Evolutionary conservation across 2,329 filamentous ascomycete genomes (phyloP), one percentile per base, ranked within the genome.

Genomic region (Dothiorella sarmentorum): DNA sequence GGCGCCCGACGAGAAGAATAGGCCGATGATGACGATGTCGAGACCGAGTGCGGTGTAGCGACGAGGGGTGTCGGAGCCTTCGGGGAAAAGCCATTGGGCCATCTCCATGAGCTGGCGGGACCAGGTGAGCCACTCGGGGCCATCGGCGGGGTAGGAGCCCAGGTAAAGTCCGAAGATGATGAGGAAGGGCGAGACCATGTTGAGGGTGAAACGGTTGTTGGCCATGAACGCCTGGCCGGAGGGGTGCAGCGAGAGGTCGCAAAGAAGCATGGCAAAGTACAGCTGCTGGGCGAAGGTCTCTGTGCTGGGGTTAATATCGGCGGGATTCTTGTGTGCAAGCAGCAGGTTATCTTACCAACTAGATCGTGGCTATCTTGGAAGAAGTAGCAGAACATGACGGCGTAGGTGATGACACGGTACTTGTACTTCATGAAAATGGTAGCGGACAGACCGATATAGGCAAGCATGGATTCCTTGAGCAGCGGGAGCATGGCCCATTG

Each of bases 271-370:
- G 33, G 80, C 80, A 58, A 77, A 81, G 17, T 80, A 71, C 40
- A 80, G 77, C 65, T 81, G 79, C 59, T 77, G 75, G 60, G 80
- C 78, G 62, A 82, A 82, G 0, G 80, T 82, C 74, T 82, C 80
- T 81, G 56, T 4, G 33, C 9, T 27, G n/a, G 10, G 31, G 18
- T 56, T 52, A 51, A 7, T 20, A 35, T 42, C 20, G 7, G 6
- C 20, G 18, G 2, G 13, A 18, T 15, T 11, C 26, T 15, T 4
- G 4, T 26, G 9, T 3, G 27, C 9, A 3, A 13, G n/a, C 3
- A 7, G 27, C 5, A 15, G 15, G 17, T 7, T 20, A 18, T 29
- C 74, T 60, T 69, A 81, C 79, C 79, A 42, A 75, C 78, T 58
- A 79, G 68, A 11, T 71, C 69, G n/a, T 69, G 69, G 5, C 68